A percentile compares a stretch with the other conserved stretches of the same genome.
Evolutionary conservation across 2,329 filamentous ascomycete species (phyloP).

Genomic region (Fusarium pininemorale): DNA sequence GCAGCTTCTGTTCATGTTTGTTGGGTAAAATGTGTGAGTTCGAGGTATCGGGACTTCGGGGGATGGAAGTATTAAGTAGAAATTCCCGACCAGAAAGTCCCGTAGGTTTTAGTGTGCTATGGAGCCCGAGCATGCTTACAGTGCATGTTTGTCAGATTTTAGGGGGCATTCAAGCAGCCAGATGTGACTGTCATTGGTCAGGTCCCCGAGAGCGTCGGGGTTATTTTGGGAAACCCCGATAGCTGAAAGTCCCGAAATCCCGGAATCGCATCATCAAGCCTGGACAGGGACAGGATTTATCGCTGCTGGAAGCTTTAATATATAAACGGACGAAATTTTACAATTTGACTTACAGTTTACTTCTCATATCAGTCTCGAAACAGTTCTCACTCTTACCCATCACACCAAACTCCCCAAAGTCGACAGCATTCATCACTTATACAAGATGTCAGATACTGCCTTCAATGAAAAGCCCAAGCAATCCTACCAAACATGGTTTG

Average conservation of each 20-base stretch:
- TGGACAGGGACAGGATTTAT: neutral
- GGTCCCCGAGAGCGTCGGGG: neutral
- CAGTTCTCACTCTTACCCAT: neutral
- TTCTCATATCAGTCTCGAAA: fast-evolving
- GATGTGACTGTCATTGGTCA: neutral
- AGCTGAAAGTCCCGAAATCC: neutral
- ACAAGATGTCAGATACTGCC: neutral
- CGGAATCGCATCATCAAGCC: neutral
- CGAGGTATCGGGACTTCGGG: neutral
- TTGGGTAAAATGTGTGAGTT: neutral
- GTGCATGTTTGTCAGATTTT: neutral
- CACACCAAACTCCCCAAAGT: neutral
- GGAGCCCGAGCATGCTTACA: neutral
- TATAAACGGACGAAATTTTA: too few relatives aligned
- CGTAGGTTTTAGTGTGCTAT: neutral
- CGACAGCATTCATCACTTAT: fast-evolving
- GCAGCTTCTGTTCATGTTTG: neutral
- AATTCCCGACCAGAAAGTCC: neutral
- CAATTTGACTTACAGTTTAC: too few relatives aligned
- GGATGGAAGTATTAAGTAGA: neutral
- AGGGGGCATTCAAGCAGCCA: neutral
- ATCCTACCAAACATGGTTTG: neutral
- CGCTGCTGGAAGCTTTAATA: neutral
- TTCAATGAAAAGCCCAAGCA: neutral
- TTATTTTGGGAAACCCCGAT: neutral